Evolutionary conservation across 2,329 filamentous ascomycete species (phyloP).

Genomic region (Septoria linicola): DNA sequence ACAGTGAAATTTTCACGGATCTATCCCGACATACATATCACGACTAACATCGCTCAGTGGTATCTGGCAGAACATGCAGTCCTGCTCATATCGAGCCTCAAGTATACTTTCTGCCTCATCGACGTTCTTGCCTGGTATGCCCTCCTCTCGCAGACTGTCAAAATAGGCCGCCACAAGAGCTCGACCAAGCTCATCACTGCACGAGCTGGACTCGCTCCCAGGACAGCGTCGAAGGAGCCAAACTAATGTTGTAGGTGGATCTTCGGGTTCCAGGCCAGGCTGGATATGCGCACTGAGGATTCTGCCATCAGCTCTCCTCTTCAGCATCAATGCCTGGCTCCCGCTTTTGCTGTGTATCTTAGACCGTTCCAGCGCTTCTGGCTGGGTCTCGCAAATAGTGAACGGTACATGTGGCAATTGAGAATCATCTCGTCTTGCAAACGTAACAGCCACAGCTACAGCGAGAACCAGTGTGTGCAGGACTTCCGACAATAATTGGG

Average conservation of each 20-base stretch:
- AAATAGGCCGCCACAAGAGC: slow-evolving; percentile 25
- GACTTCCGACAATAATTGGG: slow-evolving; percentile 27
- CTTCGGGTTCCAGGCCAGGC: slow-evolving; percentile 25
- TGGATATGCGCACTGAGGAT: slow-evolving; percentile 27
- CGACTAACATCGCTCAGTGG: slow-evolving; percentile 21
- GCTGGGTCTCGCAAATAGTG: slow-evolving; percentile 30
- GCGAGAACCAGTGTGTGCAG: slow-evolving; percentile 28
- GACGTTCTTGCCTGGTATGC: slow-evolving; percentile 26
- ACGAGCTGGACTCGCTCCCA: slow-evolving; percentile 1
- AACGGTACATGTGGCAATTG: slow-evolving; percentile 22
- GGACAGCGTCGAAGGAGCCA: slow-evolving; percentile 28
- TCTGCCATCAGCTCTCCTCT: slow-evolving; percentile 5
- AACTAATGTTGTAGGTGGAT: slow-evolving; percentile 27
- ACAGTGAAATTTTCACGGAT: slow-evolving; percentile 4
- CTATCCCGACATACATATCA: slow-evolving; percentile 25
- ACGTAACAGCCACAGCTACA: slow-evolving; percentile 25
- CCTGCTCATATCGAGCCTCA: slow-evolving; percentile 15
- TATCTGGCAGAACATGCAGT: slow-evolving; percentile 21
- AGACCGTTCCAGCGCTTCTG: slow-evolving; percentile 17
- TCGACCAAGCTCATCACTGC: slow-evolving; percentile 1
- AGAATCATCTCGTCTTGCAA: too few relatives aligned
- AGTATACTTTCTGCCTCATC: slow-evolving; percentile 25
- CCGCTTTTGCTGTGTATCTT: slow-evolving; percentile 27
- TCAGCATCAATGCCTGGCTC: slow-evolving; percentile 26
- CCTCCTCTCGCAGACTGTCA: slow-evolving; percentile 27